phyloP scores from a whole-genome alignment of 2,329 filamentous ascomycete genomes.

The Neonectria sp. region DNA sequence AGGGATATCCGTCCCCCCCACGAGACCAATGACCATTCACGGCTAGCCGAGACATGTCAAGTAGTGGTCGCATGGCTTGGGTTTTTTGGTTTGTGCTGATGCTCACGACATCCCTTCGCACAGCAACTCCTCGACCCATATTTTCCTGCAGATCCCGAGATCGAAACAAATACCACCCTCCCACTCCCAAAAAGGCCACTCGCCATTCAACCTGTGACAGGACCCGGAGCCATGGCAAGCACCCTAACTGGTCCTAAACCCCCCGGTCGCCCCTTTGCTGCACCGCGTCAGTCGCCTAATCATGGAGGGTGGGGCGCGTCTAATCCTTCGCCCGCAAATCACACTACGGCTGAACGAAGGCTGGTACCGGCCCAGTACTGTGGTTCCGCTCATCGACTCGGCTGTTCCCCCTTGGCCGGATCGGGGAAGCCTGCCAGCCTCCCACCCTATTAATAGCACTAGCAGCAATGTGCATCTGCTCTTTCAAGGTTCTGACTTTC shows the following conservation, averaged over 20 bases:
- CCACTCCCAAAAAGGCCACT: not conserved
- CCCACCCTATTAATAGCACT: conserved; percentile 27
- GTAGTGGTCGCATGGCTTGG: conserved; percentile 12
- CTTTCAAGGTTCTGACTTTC: conserved; percentile 31
- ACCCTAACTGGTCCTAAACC: not conserved
- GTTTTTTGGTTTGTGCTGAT: conserved; percentile 11
- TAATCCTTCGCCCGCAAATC: conserved; percentile 42
- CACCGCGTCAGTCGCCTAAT: conserved; percentile 46
- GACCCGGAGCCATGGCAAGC: not conserved
- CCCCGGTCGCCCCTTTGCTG: conserved; percentile 18
- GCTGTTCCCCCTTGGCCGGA: conserved; percentile 10
- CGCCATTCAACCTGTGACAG: conserved; percentile 9
- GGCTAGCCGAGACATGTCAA: conserved; percentile 21
- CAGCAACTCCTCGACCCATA: not conserved
- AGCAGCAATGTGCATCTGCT: conserved; percentile 18
- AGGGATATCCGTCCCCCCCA: not conserved
- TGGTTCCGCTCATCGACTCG: conserved; percentile 22
- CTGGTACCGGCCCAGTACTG: conserved; percentile 20
- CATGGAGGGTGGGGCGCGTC: conserved; percentile 32
- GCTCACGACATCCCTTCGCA: conserved; percentile 26
- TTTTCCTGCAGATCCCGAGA: conserved; percentile 19
- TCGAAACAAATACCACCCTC: conserved; percentile 11
- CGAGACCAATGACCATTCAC: not conserved
- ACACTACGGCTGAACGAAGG: conserved; percentile 19
- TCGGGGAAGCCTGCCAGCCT: conserved; percentile 21